Evolutionary conservation across 306 rosid species (phyloP).

Genomic region (Cucumis melo): DNA sequence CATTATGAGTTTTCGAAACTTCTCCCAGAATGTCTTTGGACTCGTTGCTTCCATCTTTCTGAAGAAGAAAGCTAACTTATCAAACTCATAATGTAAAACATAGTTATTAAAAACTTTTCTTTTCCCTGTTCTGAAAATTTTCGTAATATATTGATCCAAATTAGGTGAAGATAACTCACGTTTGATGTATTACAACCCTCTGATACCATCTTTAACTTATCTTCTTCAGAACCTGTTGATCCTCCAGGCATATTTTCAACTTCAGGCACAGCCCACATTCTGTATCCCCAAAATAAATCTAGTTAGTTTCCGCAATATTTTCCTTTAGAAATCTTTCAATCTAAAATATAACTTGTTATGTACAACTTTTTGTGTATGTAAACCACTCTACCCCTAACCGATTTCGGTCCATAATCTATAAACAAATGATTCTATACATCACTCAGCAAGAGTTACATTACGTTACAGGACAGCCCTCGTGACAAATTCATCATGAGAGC

Average conservation of each 20-base stretch:
- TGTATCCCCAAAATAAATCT: conserved; percentile 2
- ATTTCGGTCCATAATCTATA: background rate
- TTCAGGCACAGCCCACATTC: conserved; percentile 41
- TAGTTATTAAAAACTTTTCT: background rate
- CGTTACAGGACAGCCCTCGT: background rate
- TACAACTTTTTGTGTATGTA: background rate
- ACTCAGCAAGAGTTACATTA: background rate
- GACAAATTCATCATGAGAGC: background rate
- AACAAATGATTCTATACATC: background rate
- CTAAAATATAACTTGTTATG: background rate
- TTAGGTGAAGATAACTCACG: conserved; percentile 19
- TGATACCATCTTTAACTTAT: conserved; percentile 16
- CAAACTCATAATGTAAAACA: background rate
- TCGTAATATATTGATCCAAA: background rate
- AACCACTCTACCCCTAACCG: background rate
- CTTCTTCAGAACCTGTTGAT: conserved; percentile 16
- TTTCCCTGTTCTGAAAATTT: background rate
- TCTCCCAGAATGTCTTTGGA: conserved; percentile 27
- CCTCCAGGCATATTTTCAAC: conserved; percentile 23
- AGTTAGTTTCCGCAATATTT: background rate
- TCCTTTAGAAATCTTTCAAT: background rate
- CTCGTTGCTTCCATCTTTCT: conserved; percentile 24
- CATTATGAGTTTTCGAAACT: conserved; percentile 34
- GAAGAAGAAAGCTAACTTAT: background rate
- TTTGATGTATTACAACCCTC: conserved; percentile 24